Percentiles rank a stretch among this genome's conserved stretches.
These are phyloP conservation scores for Phyllosticta citriasiana DNA, from an alignment of 2,329 filamentous ascomycete species.

Conservation along the genomic window DNA sequence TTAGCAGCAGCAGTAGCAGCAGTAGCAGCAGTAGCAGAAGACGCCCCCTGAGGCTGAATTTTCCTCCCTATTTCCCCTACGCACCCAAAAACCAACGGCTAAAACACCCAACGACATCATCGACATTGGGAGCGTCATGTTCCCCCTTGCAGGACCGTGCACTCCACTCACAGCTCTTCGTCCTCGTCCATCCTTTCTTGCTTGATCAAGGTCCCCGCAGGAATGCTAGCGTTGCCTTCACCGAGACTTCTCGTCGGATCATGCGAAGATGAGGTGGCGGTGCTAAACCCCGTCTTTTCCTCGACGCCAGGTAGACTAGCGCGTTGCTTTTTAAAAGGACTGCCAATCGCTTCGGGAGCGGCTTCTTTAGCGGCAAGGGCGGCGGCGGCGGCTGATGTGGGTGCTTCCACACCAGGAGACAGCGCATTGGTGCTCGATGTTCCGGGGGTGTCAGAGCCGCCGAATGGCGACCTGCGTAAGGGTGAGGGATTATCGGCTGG, in stretches of 20 bases:
- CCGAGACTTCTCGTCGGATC: neutral
- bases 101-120: too few relatives aligned
- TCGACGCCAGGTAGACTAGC: slow-evolving; percentile 47
- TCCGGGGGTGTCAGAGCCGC: slow-evolving; percentile 15
- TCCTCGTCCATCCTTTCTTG: neutral
- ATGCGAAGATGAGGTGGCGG: neutral
- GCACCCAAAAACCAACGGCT: too few relatives aligned
- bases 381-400: slow-evolving; percentile 1
- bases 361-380: slow-evolving; percentile 24
- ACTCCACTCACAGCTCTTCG: neutral
- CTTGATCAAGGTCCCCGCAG: neutral
- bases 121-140: too few relatives aligned
- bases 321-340: slow-evolving; percentile 66
- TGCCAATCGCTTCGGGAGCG: slow-evolving; percentile 48
- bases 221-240: neutral
- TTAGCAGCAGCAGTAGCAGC: too few relatives aligned
- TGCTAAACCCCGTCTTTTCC: slow-evolving; percentile 24
- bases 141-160: too few relatives aligned
- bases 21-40: too few relatives aligned
- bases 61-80: too few relatives aligned
- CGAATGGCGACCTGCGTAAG: neutral
- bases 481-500: slow-evolving; percentile 39
- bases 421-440: slow-evolving; percentile 12
- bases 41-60: too few relatives aligned
- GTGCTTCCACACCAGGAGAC: slow-evolving; percentile 15